Conservation (phyloP, 306 rosid species). For the Begonia loranthoides region DNA sequence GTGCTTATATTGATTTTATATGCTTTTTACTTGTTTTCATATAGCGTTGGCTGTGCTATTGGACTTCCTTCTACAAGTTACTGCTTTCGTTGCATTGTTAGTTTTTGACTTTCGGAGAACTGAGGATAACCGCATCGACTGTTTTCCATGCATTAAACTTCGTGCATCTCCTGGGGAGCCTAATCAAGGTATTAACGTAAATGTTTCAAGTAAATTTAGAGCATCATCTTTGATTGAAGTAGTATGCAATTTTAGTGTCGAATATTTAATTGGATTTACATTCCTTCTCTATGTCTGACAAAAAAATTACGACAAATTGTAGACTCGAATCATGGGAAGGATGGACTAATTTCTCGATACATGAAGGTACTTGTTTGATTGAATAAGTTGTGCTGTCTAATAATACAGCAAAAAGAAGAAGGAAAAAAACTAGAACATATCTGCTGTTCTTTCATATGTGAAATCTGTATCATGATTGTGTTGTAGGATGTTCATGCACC, state of each 20-base stretch:
- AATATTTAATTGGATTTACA: neutral
- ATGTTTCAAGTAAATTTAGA: constrained; percentile 1
- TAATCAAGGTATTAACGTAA: constrained; percentile 39
- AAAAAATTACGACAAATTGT: constrained; percentile 16
- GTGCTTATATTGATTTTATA: neutral
- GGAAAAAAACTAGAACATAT: no score
- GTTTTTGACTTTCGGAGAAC: constrained; percentile 71
- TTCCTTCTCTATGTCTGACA: constrained; percentile 17
- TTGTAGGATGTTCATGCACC: constrained; percentile 82
- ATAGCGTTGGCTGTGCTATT: constrained; percentile 92
- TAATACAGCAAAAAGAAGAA: no score
- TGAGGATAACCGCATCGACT: constrained; percentile 70
- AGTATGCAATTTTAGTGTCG: constrained; percentile 9
- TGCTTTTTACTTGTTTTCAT: constrained; percentile 10
- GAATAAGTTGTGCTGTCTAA: no score
- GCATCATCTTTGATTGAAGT: neutral
- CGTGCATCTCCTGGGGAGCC: constrained; percentile 31
- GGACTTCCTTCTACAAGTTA: constrained; percentile 86
- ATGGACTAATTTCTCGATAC: constrained; percentile 64
- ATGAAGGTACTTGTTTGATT: constrained; percentile 53
- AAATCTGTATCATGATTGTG: constrained; percentile 10
- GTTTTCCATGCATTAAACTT: constrained; percentile 79
- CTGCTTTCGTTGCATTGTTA: constrained; percentile 82
- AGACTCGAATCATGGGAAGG: constrained; percentile 44
- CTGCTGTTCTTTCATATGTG: no score